Conservation (phyloP, 1,284 basidiomycete genomes). For the Cutaneotrichosporon dermatis region DNA sequence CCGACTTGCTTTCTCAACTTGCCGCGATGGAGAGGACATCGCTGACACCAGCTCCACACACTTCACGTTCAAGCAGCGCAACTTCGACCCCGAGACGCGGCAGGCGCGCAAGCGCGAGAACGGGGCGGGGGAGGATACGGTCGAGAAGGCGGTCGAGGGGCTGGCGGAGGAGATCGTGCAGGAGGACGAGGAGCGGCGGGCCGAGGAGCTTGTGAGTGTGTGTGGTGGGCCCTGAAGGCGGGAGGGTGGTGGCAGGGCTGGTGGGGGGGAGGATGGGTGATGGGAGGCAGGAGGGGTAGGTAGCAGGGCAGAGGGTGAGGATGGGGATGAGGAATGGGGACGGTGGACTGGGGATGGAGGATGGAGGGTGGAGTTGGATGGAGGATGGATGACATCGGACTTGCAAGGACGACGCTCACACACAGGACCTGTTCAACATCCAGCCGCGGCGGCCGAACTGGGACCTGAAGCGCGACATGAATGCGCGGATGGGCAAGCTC, state of each 20-base stretch:
- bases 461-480: conserved; percentile 93
- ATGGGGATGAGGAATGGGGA: no score
- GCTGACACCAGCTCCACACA: conserved; percentile 46
- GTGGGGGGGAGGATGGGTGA: background rate
- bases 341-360: no score
- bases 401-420: background rate
- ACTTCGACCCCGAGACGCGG: conserved; percentile 81
- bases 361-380: background rate
- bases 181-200: conserved; percentile 76
- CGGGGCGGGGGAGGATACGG: conserved; percentile 66
- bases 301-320: background rate
- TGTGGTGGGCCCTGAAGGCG: no score
- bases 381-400: background rate
- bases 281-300: background rate
- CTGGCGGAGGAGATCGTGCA: conserved; percentile 75
- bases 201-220: conserved; percentile 74
- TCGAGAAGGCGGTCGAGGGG: conserved; percentile 79
- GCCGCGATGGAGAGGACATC: no score
- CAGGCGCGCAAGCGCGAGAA: conserved; percentile 63
- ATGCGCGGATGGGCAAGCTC: conserved; percentile 81
- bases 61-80: conserved; percentile 65
- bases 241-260: no score
- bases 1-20: no score
- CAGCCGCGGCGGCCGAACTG: conserved; percentile 94
- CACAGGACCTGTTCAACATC: conserved; percentile 89